phyloP scores from a whole-genome alignment of 2,329 filamentous ascomycete genomes.

The Calonectria pauciramosa region DNA sequence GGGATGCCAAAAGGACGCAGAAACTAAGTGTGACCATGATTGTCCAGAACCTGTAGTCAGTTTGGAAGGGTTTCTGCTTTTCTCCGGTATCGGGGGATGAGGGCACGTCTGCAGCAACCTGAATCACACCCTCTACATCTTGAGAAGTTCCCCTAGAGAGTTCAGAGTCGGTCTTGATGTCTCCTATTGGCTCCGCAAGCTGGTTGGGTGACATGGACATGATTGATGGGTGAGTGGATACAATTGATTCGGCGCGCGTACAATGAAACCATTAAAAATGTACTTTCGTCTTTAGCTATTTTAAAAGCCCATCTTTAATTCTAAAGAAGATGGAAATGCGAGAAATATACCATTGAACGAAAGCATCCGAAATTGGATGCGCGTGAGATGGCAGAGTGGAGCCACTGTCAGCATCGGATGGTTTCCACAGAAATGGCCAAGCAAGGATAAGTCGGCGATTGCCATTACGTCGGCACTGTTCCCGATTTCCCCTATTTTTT shows the following conservation, averaged over 20 bases:
- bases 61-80: slow-evolving; percentile 22
- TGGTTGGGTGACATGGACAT: background rate
- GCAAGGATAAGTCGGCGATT: background rate
- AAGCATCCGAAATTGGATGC: slow-evolving; percentile 4
- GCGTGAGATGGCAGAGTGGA: background rate
- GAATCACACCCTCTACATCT: too few species aligned
- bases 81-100: background rate
- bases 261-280: background rate
- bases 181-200: background rate
- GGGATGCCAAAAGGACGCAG: slow-evolving; percentile 34
- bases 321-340: background rate
- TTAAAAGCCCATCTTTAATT: background rate
- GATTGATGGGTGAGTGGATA: background rate
- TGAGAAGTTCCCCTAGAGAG: too few species aligned
- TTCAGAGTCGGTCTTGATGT: background rate
- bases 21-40: slow-evolving; percentile 40
- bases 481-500: background rate
- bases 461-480: background rate
- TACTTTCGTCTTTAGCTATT: too few species aligned
- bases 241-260: background rate
- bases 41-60: slow-evolving; percentile 44
- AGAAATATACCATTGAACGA: background rate
- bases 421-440: background rate
- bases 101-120: background rate
- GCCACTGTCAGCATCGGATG: slow-evolving; percentile 2